Evolutionary conservation across 1,284 basidiomycete genomes (phyloP).

Genomic region (Naganishia albida): DNA sequence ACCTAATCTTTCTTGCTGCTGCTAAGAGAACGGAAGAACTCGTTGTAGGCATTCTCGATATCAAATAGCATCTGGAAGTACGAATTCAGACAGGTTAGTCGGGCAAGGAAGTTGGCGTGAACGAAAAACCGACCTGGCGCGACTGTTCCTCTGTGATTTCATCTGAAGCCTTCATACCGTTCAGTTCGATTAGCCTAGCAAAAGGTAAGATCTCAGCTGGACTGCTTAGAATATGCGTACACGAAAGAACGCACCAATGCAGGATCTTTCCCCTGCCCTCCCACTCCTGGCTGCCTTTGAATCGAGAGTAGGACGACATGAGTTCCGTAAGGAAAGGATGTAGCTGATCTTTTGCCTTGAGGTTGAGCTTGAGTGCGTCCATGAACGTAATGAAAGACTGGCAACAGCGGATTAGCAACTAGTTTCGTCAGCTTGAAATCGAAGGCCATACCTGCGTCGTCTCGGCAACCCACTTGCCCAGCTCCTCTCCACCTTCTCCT

Average conservation of each 20-base stretch:
- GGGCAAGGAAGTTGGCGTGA: not conserved
- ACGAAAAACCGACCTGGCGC: conserved; percentile 66
- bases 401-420: not conserved
- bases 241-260: conserved; percentile 67
- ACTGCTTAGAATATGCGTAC: not conserved
- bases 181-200: conserved; percentile 87
- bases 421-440: not conserved
- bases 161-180: conserved; percentile 95
- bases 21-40: conserved; percentile 83
- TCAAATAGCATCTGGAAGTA: conserved; percentile 80
- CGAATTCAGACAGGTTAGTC: not conserved
- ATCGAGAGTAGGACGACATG: conserved; percentile 85
- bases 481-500: conserved; percentile 70
- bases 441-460: conserved; percentile 80
- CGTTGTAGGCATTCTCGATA: conserved; percentile 93
- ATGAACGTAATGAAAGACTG: conserved; percentile 98
- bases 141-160: conserved; percentile 95
- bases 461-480: conserved; percentile 96
- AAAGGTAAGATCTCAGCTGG: not conserved
- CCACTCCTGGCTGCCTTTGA: conserved; percentile 91
- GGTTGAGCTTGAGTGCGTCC: conserved; percentile 89
- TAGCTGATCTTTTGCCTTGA: conserved; percentile 94
- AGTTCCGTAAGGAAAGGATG: conserved; percentile 93
- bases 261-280: conserved; percentile 91
- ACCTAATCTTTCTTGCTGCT: conserved; percentile 16